Evolutionary conservation across 1,284 basidiomycete genomes (phyloP).

Genomic region (Tremellales sp.): DNA sequence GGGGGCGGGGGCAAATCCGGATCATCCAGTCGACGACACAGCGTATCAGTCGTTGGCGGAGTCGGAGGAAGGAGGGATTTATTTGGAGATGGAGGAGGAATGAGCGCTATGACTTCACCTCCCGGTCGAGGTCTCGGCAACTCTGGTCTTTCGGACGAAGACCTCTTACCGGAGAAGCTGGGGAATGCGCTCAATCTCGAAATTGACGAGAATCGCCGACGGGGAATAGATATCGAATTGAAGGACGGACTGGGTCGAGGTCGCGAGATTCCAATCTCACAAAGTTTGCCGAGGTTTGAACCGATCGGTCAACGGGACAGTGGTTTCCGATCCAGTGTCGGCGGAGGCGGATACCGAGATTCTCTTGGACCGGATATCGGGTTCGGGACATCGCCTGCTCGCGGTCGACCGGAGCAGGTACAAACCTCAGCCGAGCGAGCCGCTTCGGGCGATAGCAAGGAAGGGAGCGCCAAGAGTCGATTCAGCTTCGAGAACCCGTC

Average conservation of each 20-base stretch:
- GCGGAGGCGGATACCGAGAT: neutral
- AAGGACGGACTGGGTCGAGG: neutral
- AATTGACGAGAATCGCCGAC: constrained; percentile 48
- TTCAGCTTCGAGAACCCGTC: constrained; percentile 27
- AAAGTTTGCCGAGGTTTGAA: constrained; percentile 3
- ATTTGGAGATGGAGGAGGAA: constrained; percentile 56
- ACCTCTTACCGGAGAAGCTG: constrained; percentile 62
- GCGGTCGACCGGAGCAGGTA: constrained; percentile 14
- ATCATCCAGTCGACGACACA: constrained; percentile 75
- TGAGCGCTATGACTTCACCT: constrained; percentile 61
- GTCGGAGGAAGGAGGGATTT: constrained; percentile 38
- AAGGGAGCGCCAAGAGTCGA: constrained; percentile 12
- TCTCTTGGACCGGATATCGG: neutral
- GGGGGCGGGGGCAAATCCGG: constrained; percentile 50
- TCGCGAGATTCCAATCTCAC: constrained; percentile 4
- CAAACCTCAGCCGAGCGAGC: constrained; percentile 7
- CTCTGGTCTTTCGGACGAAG: constrained; percentile 65
- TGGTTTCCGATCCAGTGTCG: neutral
- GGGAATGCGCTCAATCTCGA: constrained; percentile 61
- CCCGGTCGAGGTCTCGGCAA: constrained; percentile 30
- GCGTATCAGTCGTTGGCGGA: constrained; percentile 68
- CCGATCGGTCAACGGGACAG: neutral
- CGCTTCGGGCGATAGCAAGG: constrained; percentile 16
- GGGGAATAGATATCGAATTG: constrained; percentile 15
- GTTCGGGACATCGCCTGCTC: constrained; percentile 13